Evolutionary conservation across 257 asterid species (phyloP).

Genomic region (Lantana camara): DNA sequence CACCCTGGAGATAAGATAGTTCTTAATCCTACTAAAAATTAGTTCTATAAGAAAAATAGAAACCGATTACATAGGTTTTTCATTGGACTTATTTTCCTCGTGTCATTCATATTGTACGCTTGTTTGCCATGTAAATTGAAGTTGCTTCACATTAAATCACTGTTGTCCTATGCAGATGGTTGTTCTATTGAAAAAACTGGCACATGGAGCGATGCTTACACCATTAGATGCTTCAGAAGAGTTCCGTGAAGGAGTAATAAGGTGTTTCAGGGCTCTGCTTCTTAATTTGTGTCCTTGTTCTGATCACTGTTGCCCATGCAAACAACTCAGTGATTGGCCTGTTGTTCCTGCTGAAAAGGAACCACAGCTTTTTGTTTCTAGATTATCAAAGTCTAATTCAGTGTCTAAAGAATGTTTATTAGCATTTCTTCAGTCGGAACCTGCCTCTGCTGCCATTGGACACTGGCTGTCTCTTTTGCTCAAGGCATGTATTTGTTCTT

Average conservation of each 20-base stretch:
- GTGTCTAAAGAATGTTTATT: constrained; percentile 61
- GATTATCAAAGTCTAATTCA: constrained; percentile 30
- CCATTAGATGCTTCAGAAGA: constrained; percentile 93
- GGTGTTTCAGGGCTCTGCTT: constrained; percentile 78
- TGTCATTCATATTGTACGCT: constrained; percentile 1
- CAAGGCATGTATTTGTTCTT: constrained; percentile 58
- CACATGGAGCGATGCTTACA: constrained; percentile 80
- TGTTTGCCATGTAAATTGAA: neutral
- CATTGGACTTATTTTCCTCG: constrained; percentile 1
- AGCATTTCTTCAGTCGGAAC: constrained; percentile 85
- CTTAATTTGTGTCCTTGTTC: constrained; percentile 67
- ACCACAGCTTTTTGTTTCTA: constrained; percentile 35
- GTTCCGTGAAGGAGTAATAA: constrained; percentile 85
- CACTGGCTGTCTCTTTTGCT: constrained; percentile 97
- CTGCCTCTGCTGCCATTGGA: constrained; percentile 93
- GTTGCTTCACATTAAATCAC: constrained; percentile 10
- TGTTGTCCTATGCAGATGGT: constrained; percentile 59
- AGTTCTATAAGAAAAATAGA: too few relatives aligned
- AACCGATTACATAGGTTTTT: neutral
- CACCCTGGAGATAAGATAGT: neutral
- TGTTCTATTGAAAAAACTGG: constrained; percentile 77
- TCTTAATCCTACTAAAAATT: too few relatives aligned
- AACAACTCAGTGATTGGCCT: constrained; percentile 47
- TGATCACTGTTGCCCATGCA: constrained; percentile 74
- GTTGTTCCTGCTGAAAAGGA: constrained; percentile 45